Evolutionary conservation across 352 stramenopile species (phyloP), one percentile per base, ranked within the genome.

Genomic region (Globisporangium uncinulatum): DNA sequence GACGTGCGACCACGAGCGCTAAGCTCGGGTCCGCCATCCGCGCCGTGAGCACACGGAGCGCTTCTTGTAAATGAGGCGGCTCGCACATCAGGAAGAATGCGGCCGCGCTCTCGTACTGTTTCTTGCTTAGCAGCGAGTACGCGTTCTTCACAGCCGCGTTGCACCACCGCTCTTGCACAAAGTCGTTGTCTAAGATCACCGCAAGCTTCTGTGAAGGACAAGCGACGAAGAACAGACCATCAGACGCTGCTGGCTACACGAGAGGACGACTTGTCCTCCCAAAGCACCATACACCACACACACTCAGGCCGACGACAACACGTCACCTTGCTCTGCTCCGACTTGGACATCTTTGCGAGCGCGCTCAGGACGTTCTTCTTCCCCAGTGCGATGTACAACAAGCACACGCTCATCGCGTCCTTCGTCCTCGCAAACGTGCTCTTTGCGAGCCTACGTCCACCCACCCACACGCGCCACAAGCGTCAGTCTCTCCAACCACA

Each of bases 21-120:
- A 98, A 70, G 55, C 89, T 88, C 29, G 77, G 62, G 67, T 98
- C 94, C 58, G 85, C 52, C 53, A 97, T 74, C 44, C 96, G 89
- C 24, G 86, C 76, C 3, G 81, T 74, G 44, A 98, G 86, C 31
- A 97, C 78, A 44, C 96, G 89, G 54, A 98, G 63, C 4, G 94
- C 86, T 53, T 96, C 92, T 74, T 98, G 93, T 29, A 97, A 72
- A 14, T 93, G 87, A 19, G 93, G 93, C 3, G 95, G 95, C 48
- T 98, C 78, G 47, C 89, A 86, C 20, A 98, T 62, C 19, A 98
- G 70, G 69, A 98, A 98, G 61, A 98, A 98, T 6, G 89, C 82
- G 10, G 92, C 84, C 11, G 93, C 94, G 11, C 72, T 66, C 52
- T 86, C 71, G 65, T 97, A 98, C 46, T 93, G 87, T 34, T 96